Conservation (phyloP, 345 rosid genomes). For the Eucalyptus shirleyi region DNA sequence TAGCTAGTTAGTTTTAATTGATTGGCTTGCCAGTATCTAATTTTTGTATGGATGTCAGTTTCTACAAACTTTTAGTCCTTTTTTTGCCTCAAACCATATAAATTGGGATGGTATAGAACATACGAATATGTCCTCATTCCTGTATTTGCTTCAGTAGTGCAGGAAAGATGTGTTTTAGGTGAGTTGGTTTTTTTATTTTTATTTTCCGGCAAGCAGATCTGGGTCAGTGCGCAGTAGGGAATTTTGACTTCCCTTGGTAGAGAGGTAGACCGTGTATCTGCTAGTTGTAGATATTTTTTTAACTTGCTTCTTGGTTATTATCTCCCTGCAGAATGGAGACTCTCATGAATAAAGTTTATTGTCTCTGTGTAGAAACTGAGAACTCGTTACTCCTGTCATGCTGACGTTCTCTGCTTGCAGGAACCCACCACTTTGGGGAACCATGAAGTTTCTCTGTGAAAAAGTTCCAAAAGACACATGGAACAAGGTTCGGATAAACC, state of each 20-base stretch:
- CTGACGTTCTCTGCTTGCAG: conserved; percentile 19
- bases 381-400: background rate
- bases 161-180: background rate
- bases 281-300: background rate
- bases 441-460: conserved; percentile 79
- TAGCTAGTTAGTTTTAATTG: background rate
- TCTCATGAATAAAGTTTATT: background rate
- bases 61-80: background rate
- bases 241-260: background rate
- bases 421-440: conserved; percentile 85
- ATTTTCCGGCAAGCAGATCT: background rate
- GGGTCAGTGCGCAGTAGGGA: background rate
- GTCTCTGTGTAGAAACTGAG: background rate
- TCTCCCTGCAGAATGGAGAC: background rate
- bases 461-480: conserved; percentile 90
- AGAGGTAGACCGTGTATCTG: background rate
- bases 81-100: background rate
- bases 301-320: background rate
- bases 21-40: background rate
- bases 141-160: background rate
- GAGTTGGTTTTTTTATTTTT: background rate
- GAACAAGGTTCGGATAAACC: conserved; percentile 90
- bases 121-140: background rate
- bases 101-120: background rate
- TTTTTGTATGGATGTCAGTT: background rate